Evolutionary conservation across 768 basidiomycete genomes (phyloP), one percentile per base, ranked within the genome.

Genomic region (Boletus tylopilopsis): DNA sequence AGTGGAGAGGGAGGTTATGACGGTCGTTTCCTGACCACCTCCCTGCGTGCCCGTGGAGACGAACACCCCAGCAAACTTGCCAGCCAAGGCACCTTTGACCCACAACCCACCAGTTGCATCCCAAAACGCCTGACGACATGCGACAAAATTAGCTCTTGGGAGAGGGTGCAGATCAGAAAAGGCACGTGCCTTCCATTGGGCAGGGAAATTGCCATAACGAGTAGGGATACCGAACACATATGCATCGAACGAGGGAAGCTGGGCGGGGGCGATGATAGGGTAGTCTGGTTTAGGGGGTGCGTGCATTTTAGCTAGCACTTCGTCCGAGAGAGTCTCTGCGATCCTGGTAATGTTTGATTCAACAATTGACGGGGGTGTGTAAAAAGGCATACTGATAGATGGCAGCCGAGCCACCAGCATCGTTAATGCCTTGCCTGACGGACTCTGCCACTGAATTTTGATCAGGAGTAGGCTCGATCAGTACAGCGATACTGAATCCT

Each of bases 201-300:
- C 86, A 22, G 90, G 80, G 67, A 89, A 83, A 60, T 78, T 82
- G 35, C 91, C 91, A 69, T 79, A 94, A 59, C 91, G 85, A 23
- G 87, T 87, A 45, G 85, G 85, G 49, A 90, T 73, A 51, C 89
- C 91, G 44, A 90, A 74, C 55, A 94, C 56, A 76, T 79, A 83
- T 6, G 79, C 90, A 58, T 94, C 88, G 60, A 76, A 87, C 6
- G 74, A 49, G 18, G 69, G 55, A 43, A 95, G 74, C 6, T 76
- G 71, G 1, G 71, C 67, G 22, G 84, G 76, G 3, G 68, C 72
- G 59, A 90, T 72, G 56, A 88, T 60, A 4, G 90, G 89, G 67
- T 90, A 90, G 56, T 77, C 68, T 41, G 79, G 79, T 66, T 89
- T 90, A 22, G 84, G 67, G 9, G 84, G 79, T 4, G 88, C 89